phyloP scores from a whole-genome alignment of 805 yeast species.

The Diddensiella santjacobensis region DNA sequence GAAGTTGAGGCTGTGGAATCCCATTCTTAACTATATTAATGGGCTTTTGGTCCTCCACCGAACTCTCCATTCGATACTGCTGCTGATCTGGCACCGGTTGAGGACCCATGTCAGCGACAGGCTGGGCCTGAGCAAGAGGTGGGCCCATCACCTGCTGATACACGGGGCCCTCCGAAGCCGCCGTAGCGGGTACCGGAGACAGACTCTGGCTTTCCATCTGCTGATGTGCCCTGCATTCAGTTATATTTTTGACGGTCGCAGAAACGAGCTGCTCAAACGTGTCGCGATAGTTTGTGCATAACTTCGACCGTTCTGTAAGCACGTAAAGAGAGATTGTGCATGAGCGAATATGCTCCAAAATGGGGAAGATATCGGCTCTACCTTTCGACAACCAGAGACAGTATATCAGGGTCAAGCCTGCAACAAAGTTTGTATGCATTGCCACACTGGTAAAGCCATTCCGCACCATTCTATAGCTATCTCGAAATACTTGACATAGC shows the following conservation, averaged over 20 bases:
- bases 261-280: slow-evolving; percentile 64
- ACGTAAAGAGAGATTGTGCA: slow-evolving; percentile 62
- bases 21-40: not conserved
- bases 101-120: not conserved
- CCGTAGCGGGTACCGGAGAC: not conserved
- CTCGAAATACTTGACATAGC: slow-evolving; percentile 59
- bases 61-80: not conserved
- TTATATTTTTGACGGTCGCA: slow-evolving; percentile 60
- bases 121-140: not conserved
- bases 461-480: slow-evolving; percentile 58
- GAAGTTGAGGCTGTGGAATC: not conserved
- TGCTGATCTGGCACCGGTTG: not conserved
- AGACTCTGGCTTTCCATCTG: not conserved
- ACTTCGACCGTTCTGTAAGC: slow-evolving; percentile 61
- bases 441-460: slow-evolving; percentile 63
- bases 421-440: slow-evolving; percentile 63
- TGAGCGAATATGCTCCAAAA: slow-evolving; percentile 54
- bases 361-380: slow-evolving; percentile 25
- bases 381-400: slow-evolving; percentile 66
- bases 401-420: slow-evolving; percentile 63
- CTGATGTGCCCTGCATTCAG: slow-evolving; percentile 38
- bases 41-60: not conserved
- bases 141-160: not conserved
- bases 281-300: slow-evolving; percentile 59
- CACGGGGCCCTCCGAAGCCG: not conserved